Evolutionary conservation across 2,329 filamentous ascomycete species (phyloP).

Genomic region (Fusarium ambrosium): DNA sequence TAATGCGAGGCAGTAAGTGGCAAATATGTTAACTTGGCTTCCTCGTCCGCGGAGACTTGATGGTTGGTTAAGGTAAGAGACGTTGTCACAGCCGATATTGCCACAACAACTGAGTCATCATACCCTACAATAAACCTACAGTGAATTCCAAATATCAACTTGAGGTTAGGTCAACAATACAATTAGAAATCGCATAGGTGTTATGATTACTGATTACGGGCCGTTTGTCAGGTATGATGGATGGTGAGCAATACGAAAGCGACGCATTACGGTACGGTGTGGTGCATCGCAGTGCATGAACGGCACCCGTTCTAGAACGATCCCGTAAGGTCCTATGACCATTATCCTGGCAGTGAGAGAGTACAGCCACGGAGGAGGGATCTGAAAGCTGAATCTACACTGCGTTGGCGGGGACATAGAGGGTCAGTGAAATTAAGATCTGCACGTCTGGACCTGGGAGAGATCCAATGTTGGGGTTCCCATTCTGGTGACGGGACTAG

Average conservation of each 20-base stretch:
- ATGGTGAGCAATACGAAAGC: constrained; percentile 17
- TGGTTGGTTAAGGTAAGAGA: neutral
- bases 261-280: neutral
- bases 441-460: neutral
- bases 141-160: neutral
- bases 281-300: neutral
- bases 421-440: neutral
- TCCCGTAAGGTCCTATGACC: constrained; percentile 8
- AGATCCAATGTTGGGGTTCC: constrained; percentile 2
- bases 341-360: neutral
- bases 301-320: constrained; percentile 15
- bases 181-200: neutral
- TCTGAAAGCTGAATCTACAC: neutral
- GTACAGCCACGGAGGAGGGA: neutral
- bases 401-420: neutral
- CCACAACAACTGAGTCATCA: neutral
- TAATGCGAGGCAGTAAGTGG: neutral
- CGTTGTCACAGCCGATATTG: neutral
- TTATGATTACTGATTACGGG: neutral
- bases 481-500: neutral
- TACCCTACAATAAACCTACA: neutral
- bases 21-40: neutral
- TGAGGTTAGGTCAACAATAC: neutral
- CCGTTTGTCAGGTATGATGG: neutral
- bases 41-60: neutral